Conservation (phyloP, 2,329 filamentous ascomycete genomes). For the Penicillium sp. region DNA sequence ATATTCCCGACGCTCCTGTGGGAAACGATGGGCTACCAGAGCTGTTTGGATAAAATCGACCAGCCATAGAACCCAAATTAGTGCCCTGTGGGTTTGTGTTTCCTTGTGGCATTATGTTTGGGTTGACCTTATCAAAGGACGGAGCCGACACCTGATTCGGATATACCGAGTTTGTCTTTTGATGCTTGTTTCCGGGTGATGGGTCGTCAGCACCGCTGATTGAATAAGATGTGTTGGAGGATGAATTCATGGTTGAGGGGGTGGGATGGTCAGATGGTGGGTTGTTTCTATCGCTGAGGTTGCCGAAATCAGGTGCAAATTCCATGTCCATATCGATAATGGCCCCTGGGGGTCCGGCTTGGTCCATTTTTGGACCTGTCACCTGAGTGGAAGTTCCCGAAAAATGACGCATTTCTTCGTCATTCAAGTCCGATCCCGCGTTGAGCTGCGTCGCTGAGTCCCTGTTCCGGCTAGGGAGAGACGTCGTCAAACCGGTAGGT, state of each 20-base stretch:
- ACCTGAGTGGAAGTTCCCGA: conserved; percentile 7
- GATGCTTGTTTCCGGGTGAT: conserved; percentile 25
- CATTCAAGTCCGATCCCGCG: neutral
- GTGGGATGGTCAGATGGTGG: conserved; percentile 36
- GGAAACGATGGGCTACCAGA: conserved; percentile 16
- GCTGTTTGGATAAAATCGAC: conserved; percentile 17
- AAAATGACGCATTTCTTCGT: conserved; percentile 8
- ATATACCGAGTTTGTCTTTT: conserved; percentile 14
- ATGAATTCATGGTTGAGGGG: conserved; percentile 38
- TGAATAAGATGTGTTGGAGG: conserved; percentile 37
- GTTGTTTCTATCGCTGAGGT: conserved; percentile 29
- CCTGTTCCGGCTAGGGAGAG: conserved; percentile 29
- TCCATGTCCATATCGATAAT: conserved; percentile 32
- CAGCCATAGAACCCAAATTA: conserved; percentile 15
- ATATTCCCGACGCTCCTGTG: conserved; percentile 22
- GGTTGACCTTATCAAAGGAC: conserved; percentile 17
- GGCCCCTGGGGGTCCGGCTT: neutral
- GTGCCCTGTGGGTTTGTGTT: conserved; percentile 16
- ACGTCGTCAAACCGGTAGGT: conserved; percentile 12
- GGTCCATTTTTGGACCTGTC: conserved; percentile 1
- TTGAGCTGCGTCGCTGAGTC: conserved; percentile 5
- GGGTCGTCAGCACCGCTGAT: conserved; percentile 29
- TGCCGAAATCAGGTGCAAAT: conserved; percentile 30
- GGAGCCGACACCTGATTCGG: conserved; percentile 10
- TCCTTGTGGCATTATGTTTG: conserved; percentile 14